Percentiles rank a stretch among this genome's conserved stretches.
These are phyloP conservation scores for Gymnopilus dilepis DNA, from an alignment of 768 basidiomycete species.

Conservation along the genomic window DNA sequence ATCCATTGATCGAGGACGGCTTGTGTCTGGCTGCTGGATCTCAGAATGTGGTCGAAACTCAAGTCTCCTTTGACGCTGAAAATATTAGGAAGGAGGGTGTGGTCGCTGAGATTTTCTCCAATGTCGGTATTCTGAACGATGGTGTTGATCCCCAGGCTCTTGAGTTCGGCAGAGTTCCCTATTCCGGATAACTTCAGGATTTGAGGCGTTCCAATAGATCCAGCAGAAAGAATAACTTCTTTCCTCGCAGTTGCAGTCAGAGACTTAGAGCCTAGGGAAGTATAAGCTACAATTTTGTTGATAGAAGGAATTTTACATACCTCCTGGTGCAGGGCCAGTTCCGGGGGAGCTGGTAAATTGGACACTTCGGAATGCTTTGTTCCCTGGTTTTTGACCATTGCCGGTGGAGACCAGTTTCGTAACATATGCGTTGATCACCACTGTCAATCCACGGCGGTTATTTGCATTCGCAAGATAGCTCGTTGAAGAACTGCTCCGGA, in stretches of 20 bases:
- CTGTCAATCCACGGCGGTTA: conserved; percentile 38
- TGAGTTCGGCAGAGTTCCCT: conserved; percentile 42
- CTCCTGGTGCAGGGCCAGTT: conserved; percentile 3
- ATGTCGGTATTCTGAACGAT: conserved; percentile 46
- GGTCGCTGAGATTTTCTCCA: conserved; percentile 55
- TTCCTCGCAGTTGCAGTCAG: conserved; percentile 27
- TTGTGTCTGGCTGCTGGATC: conserved; percentile 14
- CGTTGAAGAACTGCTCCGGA: conserved; percentile 43
- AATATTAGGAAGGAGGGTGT: conserved; percentile 32
- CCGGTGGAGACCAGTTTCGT: conserved; percentile 32
- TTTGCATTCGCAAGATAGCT: conserved; percentile 36
- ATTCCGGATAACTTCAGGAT: conserved; percentile 49
- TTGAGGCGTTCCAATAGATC: conserved; percentile 38
- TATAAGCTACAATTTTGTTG: background rate
- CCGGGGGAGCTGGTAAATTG: conserved; percentile 20
- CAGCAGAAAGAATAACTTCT: conserved; percentile 46
- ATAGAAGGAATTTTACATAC: background rate
- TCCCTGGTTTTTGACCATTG: background rate
- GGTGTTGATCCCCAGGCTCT: conserved; percentile 40
- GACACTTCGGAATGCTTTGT: conserved; percentile 26
- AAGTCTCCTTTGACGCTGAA: conserved; percentile 34
- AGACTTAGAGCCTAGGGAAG: background rate
- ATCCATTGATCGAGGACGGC: conserved; percentile 32
- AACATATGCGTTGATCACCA: conserved; percentile 38
- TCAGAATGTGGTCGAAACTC: conserved; percentile 29